A percentile compares a stretch with the other conserved stretches of the same genome.
These are phyloP conservation scores for Colletotrichum liaoningense DNA, from an alignment of 2,329 filamentous ascomycete species.

Conservation along the genomic window DNA sequence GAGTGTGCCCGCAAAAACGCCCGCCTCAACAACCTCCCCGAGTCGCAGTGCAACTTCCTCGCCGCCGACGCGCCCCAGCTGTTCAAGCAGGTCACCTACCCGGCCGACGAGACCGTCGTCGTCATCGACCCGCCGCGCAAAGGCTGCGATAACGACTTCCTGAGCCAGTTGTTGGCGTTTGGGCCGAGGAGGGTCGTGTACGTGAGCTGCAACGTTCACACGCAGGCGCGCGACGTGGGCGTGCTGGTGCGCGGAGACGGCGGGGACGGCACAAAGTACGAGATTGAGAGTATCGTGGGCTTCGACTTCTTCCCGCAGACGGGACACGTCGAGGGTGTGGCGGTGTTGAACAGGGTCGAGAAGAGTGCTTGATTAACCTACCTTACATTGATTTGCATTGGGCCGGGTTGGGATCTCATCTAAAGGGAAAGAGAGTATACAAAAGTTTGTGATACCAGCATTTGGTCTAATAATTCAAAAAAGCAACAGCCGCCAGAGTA, in stretches of 20 bases:
- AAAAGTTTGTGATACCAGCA: constrained; percentile 27
- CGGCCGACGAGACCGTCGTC: constrained; percentile 86
- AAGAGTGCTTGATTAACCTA: constrained; percentile 33
- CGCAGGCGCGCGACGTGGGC: constrained; percentile 93
- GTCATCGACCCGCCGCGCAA: constrained; percentile 97
- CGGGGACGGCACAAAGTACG: constrained; percentile 65
- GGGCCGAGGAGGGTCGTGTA: constrained; percentile 87
- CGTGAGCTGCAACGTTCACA: constrained; percentile 98
- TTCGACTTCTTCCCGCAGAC: constrained; percentile 99
- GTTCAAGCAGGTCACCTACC: constrained; percentile 80
- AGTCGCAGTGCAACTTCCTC: constrained; percentile 82
- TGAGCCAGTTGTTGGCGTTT: constrained; percentile 82
- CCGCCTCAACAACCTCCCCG: constrained; percentile 75
- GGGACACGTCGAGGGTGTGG: constrained; percentile 76
- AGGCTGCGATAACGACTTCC: constrained; percentile 88
- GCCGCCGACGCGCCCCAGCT: constrained; percentile 87
- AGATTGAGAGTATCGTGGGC: constrained; percentile 89
- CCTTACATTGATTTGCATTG: not conserved
- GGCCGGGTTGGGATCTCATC: not conserved
- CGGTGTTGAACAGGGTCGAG: constrained; percentile 70
- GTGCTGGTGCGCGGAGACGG: constrained; percentile 79
- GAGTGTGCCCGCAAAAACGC: constrained; percentile 84
- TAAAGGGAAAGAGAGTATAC: not conserved
- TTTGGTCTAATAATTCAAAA: not conserved
- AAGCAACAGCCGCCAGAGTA: not conserved